phyloP scores from a whole-genome alignment of 75 land plant species.

The Pinus taeda region DNA sequence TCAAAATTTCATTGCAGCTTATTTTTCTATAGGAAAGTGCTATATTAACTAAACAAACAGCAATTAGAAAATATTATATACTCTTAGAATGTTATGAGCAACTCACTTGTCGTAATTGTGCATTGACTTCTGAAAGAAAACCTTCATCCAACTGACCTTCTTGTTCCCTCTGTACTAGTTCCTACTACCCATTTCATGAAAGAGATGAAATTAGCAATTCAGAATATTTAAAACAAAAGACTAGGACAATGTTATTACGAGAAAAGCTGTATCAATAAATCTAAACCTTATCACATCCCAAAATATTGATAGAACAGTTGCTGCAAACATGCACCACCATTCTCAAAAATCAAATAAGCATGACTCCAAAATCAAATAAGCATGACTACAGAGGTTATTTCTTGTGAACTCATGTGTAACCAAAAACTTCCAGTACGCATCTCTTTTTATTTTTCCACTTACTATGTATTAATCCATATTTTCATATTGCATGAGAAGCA shows the following conservation, averaged over 20 bases:
- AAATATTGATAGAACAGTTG: not conserved
- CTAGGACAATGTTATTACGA: not conserved
- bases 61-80: not conserved
- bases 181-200: slow-evolving; percentile 31
- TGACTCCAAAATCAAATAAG: not conserved
- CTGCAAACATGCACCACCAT: no score
- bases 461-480: no score
- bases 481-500: no score
- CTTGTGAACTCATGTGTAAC: not conserved
- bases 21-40: not conserved
- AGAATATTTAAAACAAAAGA: not conserved
- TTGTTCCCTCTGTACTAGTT: slow-evolving; percentile 63
- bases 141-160: slow-evolving; percentile 90
- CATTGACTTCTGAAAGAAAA: slow-evolving; percentile 91
- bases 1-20: not conserved
- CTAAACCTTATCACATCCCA: not conserved
- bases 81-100: not conserved
- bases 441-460: no score
- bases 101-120: slow-evolving; percentile 86
- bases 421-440: not conserved
- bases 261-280: not conserved
- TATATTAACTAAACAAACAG: not conserved
- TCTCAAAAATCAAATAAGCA: not conserved
- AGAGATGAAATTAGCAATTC: not conserved
- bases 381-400: not conserved